These are phyloP conservation scores for Globisporangium canariense DNA, from an alignment of 352 stramenopile species.

Conservation along the genomic window DNA sequence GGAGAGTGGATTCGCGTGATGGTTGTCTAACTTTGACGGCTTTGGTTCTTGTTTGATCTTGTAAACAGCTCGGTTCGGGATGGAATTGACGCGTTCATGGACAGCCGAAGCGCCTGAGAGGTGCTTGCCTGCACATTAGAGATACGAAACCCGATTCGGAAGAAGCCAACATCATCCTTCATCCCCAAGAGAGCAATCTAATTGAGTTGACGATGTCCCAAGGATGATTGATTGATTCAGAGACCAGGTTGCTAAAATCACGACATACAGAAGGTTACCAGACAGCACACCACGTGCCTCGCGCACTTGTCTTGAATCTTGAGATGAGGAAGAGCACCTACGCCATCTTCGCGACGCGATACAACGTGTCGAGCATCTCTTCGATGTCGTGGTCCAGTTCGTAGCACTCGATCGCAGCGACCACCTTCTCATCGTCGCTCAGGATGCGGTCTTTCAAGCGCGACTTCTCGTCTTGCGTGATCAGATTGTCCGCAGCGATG, in stretches of 20 bases:
- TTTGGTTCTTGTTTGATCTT: no score
- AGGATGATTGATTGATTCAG: no score
- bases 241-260: background rate
- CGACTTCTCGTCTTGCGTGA: conserved; percentile 71
- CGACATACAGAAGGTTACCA: background rate
- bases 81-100: conserved; percentile 68
- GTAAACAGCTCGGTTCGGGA: conserved; percentile 45
- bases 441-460: conserved; percentile 83
- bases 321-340: background rate
- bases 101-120: conserved; percentile 13
- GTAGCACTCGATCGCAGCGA: conserved; percentile 78
- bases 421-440: conserved; percentile 70
- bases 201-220: background rate
- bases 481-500: conserved; percentile 81
- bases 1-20: no score
- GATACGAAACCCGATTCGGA: background rate
- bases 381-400: conserved; percentile 81
- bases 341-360: conserved; percentile 64
- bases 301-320: background rate
- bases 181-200: background rate
- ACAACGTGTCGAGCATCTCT: conserved; percentile 83
- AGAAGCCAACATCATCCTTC: background rate
- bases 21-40: no score
- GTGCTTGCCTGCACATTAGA: conserved; percentile 1
- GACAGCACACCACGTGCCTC: background rate